Conservation (phyloP, 495 filamentous ascomycete species). For the Hyaloscypha bicolor region DNA sequence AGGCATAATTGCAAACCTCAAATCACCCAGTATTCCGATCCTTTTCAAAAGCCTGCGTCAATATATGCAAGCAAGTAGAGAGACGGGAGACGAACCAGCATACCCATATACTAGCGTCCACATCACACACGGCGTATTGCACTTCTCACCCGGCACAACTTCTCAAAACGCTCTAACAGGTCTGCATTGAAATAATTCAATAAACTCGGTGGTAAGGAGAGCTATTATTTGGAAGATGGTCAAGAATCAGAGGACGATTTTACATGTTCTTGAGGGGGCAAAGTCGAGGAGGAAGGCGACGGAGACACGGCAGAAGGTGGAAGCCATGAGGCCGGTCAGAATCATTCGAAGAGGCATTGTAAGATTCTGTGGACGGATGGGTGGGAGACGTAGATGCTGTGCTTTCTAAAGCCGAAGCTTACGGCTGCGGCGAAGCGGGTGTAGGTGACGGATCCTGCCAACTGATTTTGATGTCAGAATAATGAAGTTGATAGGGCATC, state of each 20-base stretch:
- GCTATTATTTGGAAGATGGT: not conserved
- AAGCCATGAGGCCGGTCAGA: not conserved
- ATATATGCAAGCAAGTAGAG: not conserved
- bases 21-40: not conserved
- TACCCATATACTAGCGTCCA: not conserved
- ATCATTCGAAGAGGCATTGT: not conserved
- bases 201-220: not conserved
- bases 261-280: not conserved
- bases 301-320: not conserved
- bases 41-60: not conserved
- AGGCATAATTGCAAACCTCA: conserved; percentile 2
- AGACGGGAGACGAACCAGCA: not conserved
- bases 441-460: not conserved
- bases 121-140: not conserved
- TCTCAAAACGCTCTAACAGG: not conserved
- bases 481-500: not conserved
- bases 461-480: not conserved
- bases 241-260: not conserved
- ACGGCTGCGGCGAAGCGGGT: not conserved
- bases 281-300: not conserved
- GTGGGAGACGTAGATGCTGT: not conserved
- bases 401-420: not conserved
- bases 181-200: not conserved
- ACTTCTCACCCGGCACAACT: not conserved
- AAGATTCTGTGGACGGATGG: not conserved